Percentiles rank a stretch among this genome's conserved stretches.
Conservation (phyloP, 2,329 filamentous ascomycete genomes). For the Ophiocordyceps camponoti-rufipedis region DNA sequence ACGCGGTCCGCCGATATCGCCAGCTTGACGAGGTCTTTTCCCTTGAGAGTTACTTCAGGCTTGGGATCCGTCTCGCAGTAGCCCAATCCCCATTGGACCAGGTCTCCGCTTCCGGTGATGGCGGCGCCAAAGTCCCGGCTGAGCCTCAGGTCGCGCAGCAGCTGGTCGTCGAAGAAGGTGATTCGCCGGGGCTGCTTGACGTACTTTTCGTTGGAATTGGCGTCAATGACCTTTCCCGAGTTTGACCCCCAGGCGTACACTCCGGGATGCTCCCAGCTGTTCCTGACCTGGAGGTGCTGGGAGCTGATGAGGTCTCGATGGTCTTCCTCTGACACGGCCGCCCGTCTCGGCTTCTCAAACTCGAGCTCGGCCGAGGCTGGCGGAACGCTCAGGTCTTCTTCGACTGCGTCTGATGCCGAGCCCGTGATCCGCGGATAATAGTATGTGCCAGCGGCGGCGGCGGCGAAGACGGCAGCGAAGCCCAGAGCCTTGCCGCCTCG, state of each 20-base stretch:
- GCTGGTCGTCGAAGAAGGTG: conserved; percentile 62
- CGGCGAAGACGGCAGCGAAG: conserved; percentile 17
- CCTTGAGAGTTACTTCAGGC: conserved; percentile 56
- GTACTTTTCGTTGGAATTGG: conserved; percentile 56
- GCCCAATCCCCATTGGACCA: conserved; percentile 78
- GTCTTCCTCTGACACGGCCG: conserved; percentile 46
- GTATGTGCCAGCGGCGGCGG: conserved; percentile 19
- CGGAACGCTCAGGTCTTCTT: conserved; percentile 1
- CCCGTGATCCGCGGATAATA: conserved; percentile 17
- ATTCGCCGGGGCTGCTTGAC: conserved; percentile 70
- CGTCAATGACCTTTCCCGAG: conserved; percentile 64
- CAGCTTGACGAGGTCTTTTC: conserved; percentile 64
- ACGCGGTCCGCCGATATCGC: conserved; percentile 69
- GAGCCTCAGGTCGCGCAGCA: conserved; percentile 76
- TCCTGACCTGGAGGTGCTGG: conserved; percentile 75
- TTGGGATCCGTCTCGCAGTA: conserved; percentile 46
- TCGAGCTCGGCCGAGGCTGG: conserved; percentile 32
- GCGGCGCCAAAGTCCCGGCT: conserved; percentile 70
- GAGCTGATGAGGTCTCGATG: conserved; percentile 62
- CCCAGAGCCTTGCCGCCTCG: conserved; percentile 12
- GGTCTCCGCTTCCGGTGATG: conserved; percentile 69
- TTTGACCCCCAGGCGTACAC: conserved; percentile 94
- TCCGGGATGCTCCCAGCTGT: conserved; percentile 65
- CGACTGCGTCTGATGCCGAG: conserved; percentile 4
- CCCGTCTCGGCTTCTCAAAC: conserved; percentile 48